Conservation (phyloP, 345 rosid genomes). For the Eucalyptus guilfoylei region DNA sequence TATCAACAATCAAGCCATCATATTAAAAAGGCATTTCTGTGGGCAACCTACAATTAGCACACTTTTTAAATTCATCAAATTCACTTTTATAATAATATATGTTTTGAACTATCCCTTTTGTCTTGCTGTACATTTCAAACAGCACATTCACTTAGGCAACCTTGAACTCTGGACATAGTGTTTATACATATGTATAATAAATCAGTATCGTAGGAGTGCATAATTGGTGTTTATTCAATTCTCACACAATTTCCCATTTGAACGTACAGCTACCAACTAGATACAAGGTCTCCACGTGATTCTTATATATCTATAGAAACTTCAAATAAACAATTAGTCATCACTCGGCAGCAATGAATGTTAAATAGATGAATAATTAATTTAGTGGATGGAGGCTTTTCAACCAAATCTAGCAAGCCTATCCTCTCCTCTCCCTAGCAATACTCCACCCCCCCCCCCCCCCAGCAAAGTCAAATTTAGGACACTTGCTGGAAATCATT, state of each 20-base stretch:
- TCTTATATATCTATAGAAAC: background rate
- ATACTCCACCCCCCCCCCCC: background rate
- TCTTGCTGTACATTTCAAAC: background rate
- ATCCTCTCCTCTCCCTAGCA: background rate
- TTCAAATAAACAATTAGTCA: background rate
- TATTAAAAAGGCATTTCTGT: background rate
- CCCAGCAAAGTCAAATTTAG: background rate
- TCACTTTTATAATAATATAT: background rate
- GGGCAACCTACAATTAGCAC: background rate
- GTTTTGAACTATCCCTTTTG: background rate
- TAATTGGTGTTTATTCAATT: background rate
- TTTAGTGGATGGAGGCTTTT: background rate
- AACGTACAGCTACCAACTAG: background rate
- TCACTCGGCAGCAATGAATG: background rate
- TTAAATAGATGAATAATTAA: background rate
- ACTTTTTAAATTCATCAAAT: background rate
- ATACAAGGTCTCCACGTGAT: background rate
- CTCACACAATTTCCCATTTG: background rate
- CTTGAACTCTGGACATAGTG: background rate
- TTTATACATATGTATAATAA: background rate
- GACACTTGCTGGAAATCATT: background rate
- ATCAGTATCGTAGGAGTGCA: background rate
- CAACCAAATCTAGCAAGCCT: background rate
- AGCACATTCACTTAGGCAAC: background rate
- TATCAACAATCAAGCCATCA: background rate